Evolutionary conservation across 306 rosid genomes (phyloP), one percentile per base, ranked within the genome.

Genomic region (Gynostemma pentaphyllum): DNA sequence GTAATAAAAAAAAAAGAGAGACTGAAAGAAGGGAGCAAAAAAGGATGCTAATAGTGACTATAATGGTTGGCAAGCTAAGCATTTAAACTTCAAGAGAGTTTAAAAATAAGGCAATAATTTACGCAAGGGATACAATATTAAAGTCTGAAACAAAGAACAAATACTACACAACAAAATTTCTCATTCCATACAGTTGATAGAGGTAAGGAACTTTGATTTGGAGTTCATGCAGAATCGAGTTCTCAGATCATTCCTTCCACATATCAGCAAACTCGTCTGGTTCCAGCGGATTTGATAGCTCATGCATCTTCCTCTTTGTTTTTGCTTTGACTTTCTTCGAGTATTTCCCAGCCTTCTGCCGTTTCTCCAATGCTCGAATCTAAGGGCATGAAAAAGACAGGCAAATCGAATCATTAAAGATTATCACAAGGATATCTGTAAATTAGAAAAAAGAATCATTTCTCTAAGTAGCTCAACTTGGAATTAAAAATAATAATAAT

Each of bases 241-340:
- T 32, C 19, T 37, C 13, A 1, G 8, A 29, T 70, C 75, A 88
- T 7, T 82, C 90, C 79, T 84, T 84, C 99, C 99, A 94, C 97
- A 94, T 86, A 65, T 84, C 94, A 9, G 97, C 90, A 80, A 94
- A 94, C 74, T 94, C 97, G 71, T 94, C 86, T 11, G 84, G 94
- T 77, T 86, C 95, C 80, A 88, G 56, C 65, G 94, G 88, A 76
- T 94, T 88, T 9, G 82, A 57, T 55, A 78, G 80, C 87, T 84
- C 97, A 32, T 88, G 99, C 95, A 83, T 84, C 75, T 94, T 94
- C 76, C 99, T 86, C 80, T 89, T 88, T 15, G 89, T 84, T 92
- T 94, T 94, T 32, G 99, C 99, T 68, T 94, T 88, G 68, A 94
- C 87, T 83, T 94, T 94, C 94, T 88, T 88, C 2, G 87, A 92